These are phyloP conservation scores for Cytospora mali DNA, from an alignment of 2,329 filamentous ascomycete species.

Conservation along the genomic window DNA sequence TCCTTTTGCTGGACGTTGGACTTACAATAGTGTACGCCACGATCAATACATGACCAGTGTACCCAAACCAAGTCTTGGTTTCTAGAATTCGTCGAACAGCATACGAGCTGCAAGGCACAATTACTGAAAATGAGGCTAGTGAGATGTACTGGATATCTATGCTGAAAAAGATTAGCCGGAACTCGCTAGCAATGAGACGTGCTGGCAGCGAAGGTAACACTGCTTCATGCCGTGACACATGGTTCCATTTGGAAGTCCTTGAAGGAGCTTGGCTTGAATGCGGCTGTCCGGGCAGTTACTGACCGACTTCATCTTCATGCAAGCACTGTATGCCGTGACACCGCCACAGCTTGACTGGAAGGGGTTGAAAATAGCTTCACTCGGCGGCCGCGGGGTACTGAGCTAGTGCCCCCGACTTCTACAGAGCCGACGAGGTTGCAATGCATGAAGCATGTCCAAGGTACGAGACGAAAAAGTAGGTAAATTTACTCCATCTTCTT, in stretches of 20 bases:
- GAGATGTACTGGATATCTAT: neutral
- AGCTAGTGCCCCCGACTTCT: conserved; percentile 19
- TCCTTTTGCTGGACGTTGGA: too few relatives aligned
- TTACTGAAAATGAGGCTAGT: conserved; percentile 6
- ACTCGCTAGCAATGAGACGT: conserved; percentile 19
- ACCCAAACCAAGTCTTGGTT: conserved; percentile 4
- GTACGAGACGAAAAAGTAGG: conserved; percentile 19
- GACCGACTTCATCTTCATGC: conserved; percentile 20
- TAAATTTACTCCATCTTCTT: neutral
- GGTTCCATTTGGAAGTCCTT: conserved; percentile 11
- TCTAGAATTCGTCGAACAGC: conserved; percentile 22
- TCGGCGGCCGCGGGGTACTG: conserved; percentile 20
- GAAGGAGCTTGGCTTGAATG: conserved; percentile 14
- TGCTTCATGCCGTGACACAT: conserved; percentile 22
- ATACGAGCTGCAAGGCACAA: conserved; percentile 30
- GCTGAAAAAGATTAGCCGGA: conserved; percentile 9
- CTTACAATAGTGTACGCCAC: conserved; percentile 7
- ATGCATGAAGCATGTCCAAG: conserved; percentile 21
- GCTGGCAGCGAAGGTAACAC: conserved; percentile 14
- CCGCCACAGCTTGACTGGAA: neutral
- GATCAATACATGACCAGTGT: conserved; percentile 13
- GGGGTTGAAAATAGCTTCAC: conserved; percentile 11
- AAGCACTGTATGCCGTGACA: conserved; percentile 28
- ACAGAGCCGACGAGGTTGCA: conserved; percentile 25
- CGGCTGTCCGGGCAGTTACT: conserved; percentile 15